These are phyloP conservation scores for Letharia lupina DNA, from an alignment of 495 filamentous ascomycete species.

Conservation along the genomic window DNA sequence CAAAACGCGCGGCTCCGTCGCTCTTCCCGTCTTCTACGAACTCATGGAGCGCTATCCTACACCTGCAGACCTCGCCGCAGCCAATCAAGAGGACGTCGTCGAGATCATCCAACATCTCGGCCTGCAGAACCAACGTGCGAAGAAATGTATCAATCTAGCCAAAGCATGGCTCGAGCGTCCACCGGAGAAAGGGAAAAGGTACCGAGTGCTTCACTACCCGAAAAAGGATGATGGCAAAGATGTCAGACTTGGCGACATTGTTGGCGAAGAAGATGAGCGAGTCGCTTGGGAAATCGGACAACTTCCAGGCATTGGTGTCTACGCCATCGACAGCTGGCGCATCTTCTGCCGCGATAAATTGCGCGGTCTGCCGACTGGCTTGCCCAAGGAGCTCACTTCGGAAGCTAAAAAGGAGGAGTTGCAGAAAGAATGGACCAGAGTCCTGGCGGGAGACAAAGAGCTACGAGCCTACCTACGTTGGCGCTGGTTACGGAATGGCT, in stretches of 20 bases:
- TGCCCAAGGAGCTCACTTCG: conserved; percentile 30
- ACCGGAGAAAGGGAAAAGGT: conserved; percentile 51
- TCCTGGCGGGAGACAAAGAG: conserved; percentile 82
- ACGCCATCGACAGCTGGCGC: conserved; percentile 86
- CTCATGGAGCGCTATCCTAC: conserved; percentile 64
- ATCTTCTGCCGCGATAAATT: conserved; percentile 86
- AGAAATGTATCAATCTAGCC: conserved; percentile 58
- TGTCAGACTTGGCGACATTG: conserved; percentile 42
- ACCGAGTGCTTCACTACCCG: conserved; percentile 65
- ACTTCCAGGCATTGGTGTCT: conserved; percentile 71
- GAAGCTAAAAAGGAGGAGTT: conserved; percentile 30
- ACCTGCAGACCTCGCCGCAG: conserved; percentile 52
- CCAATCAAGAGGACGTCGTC: conserved; percentile 48
- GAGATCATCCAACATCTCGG: conserved; percentile 64
- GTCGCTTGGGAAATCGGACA: conserved; percentile 80
- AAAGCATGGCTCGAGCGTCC: conserved; percentile 58
- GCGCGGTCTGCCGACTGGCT: conserved; percentile 39
- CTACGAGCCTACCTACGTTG: conserved; percentile 75
- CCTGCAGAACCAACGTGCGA: conserved; percentile 56
- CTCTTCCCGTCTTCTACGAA: conserved; percentile 64
- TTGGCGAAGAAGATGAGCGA: conserved; percentile 34
- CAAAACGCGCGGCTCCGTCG: conserved; percentile 62
- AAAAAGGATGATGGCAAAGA: conserved; percentile 44
- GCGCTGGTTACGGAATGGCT: conserved; percentile 87
- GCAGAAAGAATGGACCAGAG: conserved; percentile 71